Conservation (phyloP, 345 rosid species). For the Laguncularia racemosa region DNA sequence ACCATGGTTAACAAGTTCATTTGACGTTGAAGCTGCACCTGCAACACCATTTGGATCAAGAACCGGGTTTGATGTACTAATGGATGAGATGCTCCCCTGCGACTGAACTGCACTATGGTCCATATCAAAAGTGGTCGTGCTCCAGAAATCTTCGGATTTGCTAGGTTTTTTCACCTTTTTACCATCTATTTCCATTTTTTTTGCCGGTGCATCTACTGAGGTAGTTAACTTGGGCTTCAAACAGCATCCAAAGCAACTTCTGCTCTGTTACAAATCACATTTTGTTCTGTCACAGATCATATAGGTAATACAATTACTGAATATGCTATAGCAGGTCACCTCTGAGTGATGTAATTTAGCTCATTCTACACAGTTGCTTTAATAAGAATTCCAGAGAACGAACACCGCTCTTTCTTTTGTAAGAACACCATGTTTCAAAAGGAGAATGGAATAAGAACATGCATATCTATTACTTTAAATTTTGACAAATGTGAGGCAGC, state of each 20-base stretch:
- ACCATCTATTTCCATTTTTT: slow-evolving; percentile 14
- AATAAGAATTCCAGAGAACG: no score
- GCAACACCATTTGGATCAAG: slow-evolving; percentile 26
- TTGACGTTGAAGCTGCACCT: slow-evolving; percentile 22
- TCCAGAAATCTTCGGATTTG: slow-evolving; percentile 53
- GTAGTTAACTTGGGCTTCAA: slow-evolving; percentile 22
- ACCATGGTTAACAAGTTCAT: slow-evolving; percentile 69
- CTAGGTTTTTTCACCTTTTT: slow-evolving; percentile 28
- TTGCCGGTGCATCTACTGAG: slow-evolving; percentile 23
- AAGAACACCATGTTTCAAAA: no score
- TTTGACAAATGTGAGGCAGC: no score
- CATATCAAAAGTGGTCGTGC: slow-evolving; percentile 60
- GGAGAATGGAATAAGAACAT: no score
- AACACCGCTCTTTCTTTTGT: no score
- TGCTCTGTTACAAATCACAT: slow-evolving; percentile 70
- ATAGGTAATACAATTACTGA: not conserved
- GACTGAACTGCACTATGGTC: slow-evolving; percentile 49
- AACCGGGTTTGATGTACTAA: slow-evolving; percentile 37
- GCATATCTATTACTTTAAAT: no score
- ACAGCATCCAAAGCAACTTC: slow-evolving; percentile 73
- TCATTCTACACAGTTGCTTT: no score
- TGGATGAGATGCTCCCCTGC: slow-evolving; percentile 57
- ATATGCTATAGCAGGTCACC: no score
- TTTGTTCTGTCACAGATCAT: slow-evolving; percentile 2
- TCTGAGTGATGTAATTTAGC: no score